Base-by-base conservation (phyloP, 2,329 filamentous ascomycete genomes). In the Fusarium fujikuroi region DNA sequence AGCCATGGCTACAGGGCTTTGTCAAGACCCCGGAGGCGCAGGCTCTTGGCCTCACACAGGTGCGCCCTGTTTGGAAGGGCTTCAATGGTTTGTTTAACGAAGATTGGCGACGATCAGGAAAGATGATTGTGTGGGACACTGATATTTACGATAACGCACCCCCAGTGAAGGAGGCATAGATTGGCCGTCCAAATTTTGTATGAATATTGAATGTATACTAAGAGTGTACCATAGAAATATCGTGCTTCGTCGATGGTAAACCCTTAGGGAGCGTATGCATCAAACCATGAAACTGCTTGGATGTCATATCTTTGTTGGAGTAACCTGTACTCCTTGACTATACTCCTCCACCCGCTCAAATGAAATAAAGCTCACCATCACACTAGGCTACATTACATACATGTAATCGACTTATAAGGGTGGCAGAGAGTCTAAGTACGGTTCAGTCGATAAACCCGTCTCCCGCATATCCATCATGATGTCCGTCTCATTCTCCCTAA, bases 51-150 rank as follows among this genome's bases (percentile, higher is more conserved):
- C 81, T 87, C 30, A 63, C 54, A n/a, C 72, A 75, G 63, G 76
- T 88, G 15, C 83, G 69, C 18, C 84, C 85, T 70, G 87, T 85
- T 12, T 92, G 89, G 90, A 82, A 83, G 43, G 85, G 83, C 6
- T 89, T 86, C 80, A 92, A 92, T 76, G 90, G 89, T 16, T 81
- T 89, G 53, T 91, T 91, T 78, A 89, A 88, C 71, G 90, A 92
- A 78, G 90, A 92, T 77, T 85, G 83, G 81, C 83, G 89, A 61
- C 84, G 90, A 63, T 79, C 82, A 4, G 90, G 90, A 2, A 83
- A 84, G 69, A 82, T 92, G 72, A 83, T 91, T 34, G 88, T 92
- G 23, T 92, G 90, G 90, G 86, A 89, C 49, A 87, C 86, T 7
- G 83, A 83, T 8, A 63, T 84, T 23, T 82, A 81, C 54, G 63